Conservation (phyloP, 2,329 filamentous ascomycete species). For the Colletotrichum sp. region DNA sequence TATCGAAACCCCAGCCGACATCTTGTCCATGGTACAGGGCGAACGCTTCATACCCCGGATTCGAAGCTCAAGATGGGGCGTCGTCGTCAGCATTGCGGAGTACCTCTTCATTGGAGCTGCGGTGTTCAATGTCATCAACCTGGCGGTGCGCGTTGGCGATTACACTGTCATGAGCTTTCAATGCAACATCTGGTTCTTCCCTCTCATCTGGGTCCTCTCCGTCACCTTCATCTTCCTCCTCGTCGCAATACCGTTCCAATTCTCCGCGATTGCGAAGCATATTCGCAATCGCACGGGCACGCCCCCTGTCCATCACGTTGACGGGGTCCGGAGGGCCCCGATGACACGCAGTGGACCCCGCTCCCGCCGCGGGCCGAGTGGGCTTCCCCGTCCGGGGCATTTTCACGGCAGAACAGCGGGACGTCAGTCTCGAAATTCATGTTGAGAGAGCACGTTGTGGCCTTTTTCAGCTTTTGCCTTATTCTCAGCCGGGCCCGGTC, state of each 20-base stretch:
- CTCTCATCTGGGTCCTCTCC: not conserved
- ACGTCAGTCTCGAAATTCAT: not conserved
- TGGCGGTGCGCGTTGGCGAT: not conserved
- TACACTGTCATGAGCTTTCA: not conserved
- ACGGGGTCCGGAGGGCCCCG: not conserved
- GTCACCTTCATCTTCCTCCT: not conserved
- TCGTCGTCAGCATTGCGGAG: fast-evolving
- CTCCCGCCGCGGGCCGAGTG: not conserved
- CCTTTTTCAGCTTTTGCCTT: not conserved
- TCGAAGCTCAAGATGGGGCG: not conserved
- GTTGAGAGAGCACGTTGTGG: not conserved
- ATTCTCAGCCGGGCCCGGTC: not conserved
- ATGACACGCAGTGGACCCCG: not conserved
- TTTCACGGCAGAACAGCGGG: not conserved
- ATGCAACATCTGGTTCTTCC: not conserved
- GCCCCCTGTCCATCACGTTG: fast-evolving
- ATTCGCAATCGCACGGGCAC: not conserved
- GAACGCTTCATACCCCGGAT: not conserved
- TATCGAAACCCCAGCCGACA: not conserved
- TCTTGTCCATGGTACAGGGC: not conserved
- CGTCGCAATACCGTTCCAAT: not conserved
- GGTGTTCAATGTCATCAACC: not conserved
- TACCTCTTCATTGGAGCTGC: not conserved
- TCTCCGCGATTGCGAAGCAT: not conserved
- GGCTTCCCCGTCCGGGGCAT: not conserved